phyloP scores from a whole-genome alignment of 2,329 filamentous ascomycete species.

The Lasiodiplodia sp. region DNA sequence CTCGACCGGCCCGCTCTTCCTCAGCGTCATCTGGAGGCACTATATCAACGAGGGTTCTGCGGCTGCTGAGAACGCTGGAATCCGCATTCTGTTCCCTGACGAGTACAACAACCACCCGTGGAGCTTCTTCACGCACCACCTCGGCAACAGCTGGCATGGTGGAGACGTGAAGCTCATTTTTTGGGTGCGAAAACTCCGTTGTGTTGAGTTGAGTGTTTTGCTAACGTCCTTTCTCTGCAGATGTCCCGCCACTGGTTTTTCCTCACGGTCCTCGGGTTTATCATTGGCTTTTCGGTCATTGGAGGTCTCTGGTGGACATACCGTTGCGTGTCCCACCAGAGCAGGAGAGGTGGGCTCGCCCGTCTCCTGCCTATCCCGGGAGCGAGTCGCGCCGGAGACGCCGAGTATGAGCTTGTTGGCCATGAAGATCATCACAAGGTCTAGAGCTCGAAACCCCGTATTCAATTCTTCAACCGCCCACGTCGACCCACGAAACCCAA shows the following conservation, averaged over 20 bases:
- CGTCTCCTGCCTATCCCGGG: constrained; percentile 20
- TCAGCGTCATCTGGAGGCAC: constrained; percentile 78
- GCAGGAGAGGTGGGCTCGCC: constrained; percentile 15
- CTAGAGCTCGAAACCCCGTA: neutral
- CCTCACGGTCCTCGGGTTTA: constrained; percentile 62
- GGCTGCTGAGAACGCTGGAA: constrained; percentile 58
- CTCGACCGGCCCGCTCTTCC: constrained; percentile 76
- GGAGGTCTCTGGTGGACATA: constrained; percentile 61
- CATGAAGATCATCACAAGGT: constrained; percentile 25
- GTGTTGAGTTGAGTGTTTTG: neutral
- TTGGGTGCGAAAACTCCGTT: constrained; percentile 56
- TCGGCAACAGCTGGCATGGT: constrained; percentile 71
- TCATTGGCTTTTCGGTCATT: constrained; percentile 59
- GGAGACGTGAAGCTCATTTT: constrained; percentile 70
- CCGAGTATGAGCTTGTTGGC: constrained; percentile 29
- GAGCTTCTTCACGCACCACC: constrained; percentile 75
- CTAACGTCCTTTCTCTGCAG: constrained; percentile 36
- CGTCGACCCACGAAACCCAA: neutral
- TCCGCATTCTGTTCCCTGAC: constrained; percentile 72
- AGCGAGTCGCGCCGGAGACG: neutral
- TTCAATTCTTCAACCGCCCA: neutral
- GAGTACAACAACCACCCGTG: constrained; percentile 73
- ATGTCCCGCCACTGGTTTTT: constrained; percentile 64
- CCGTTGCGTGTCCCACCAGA: constrained; percentile 43
- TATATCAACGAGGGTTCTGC: constrained; percentile 64